phyloP scores from a whole-genome alignment of 176 grass and related monocot genomes.

The Oryza glaberrima region DNA sequence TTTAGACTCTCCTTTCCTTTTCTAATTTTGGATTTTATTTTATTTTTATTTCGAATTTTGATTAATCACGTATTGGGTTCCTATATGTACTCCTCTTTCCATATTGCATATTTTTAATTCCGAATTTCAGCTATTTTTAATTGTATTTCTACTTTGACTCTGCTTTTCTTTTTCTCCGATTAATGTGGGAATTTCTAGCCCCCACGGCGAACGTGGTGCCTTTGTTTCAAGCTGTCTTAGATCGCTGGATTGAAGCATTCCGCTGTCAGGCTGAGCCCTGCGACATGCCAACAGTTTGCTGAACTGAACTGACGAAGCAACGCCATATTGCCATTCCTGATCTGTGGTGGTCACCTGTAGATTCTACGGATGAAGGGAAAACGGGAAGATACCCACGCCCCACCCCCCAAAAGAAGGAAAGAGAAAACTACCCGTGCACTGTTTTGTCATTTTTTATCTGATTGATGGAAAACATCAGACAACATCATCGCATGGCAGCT shows the following conservation, averaged over 20 bases:
- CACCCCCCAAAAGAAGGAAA: not conserved
- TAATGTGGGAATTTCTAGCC: no score
- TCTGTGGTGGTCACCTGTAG: not conserved
- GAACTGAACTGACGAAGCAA: not conserved
- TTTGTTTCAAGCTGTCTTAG: no score
- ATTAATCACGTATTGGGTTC: no score
- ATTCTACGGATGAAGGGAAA: not conserved
- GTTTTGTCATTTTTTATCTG: not conserved
- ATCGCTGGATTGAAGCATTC: not conserved
- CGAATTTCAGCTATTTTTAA: no score
- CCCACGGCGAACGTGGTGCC: no score
- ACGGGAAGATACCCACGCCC: not conserved
- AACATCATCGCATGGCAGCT: not conserved
- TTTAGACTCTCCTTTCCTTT: no score
- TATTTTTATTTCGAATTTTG: no score
- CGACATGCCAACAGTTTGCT: not conserved
- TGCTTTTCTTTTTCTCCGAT: no score
- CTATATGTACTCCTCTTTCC: no score
- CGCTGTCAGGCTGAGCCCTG: not conserved
- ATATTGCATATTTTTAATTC: no score
- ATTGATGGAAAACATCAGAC: constrained; percentile 14
- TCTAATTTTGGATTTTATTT: no score
- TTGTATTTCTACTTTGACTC: no score
- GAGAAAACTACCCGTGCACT: not conserved
- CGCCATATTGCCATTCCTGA: not conserved